Evolutionary conservation across 345 rosid species (phyloP).

Genomic region (Carallia pectinifolia): DNA sequence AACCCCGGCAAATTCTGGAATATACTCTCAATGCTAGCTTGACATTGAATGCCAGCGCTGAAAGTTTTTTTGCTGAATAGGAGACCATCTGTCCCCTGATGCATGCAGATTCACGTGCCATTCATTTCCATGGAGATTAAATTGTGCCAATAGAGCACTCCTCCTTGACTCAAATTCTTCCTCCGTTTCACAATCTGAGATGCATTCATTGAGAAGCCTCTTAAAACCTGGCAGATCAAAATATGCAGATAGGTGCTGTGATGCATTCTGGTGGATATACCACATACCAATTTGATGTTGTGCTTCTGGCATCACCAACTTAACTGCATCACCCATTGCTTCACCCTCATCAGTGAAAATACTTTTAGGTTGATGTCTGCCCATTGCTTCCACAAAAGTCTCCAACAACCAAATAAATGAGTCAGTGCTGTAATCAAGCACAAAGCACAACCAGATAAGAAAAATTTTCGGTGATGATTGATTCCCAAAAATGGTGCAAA

Average conservation of each 20-base stretch:
- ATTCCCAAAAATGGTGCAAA: too few relatives aligned
- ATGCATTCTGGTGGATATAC: slow-evolving; percentile 17
- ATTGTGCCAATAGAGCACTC: slow-evolving; percentile 6
- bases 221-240: not conserved
- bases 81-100: slow-evolving; percentile 15
- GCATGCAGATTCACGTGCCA: slow-evolving; percentile 15
- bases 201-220: slow-evolving; percentile 4
- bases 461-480: too few relatives aligned
- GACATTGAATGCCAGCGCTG: slow-evolving; percentile 6
- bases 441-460: slow-evolving; percentile 11
- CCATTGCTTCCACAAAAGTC: slow-evolving; percentile 30
- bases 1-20: not conserved
- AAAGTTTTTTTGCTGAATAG: not conserved
- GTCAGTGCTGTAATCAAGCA: slow-evolving; percentile 23
- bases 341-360: slow-evolving; percentile 19
- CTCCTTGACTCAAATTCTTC: slow-evolving; percentile 13
- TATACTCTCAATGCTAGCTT: not conserved
- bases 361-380: slow-evolving; percentile 22
- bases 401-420: slow-evolving; percentile 28
- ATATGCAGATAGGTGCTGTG: not conserved
- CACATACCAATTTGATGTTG: slow-evolving; percentile 16
- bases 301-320: slow-evolving; percentile 10
- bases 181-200: slow-evolving; percentile 11
- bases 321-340: slow-evolving; percentile 17
- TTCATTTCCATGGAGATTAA: slow-evolving; percentile 6